phyloP scores from a whole-genome alignment of 1,284 basidiomycete species.

The Microbotryum scabiosae region DNA sequence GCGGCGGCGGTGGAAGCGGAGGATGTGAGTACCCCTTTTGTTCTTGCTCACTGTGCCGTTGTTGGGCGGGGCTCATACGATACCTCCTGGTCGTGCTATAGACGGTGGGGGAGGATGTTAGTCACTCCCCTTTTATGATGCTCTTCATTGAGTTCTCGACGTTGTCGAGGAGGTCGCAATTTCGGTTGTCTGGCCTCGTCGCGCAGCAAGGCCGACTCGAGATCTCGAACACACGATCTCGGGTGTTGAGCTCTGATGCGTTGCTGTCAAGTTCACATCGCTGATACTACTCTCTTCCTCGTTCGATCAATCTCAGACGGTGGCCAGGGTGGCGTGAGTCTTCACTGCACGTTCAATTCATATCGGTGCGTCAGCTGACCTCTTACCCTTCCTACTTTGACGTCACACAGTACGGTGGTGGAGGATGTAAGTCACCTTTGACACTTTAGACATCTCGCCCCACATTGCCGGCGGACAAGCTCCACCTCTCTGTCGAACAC shows the following conservation, averaged over 20 bases:
- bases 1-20: constrained; percentile 25
- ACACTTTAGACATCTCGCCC: too few relatives aligned
- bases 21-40: not conserved
- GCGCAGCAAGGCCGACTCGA: not conserved
- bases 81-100: too few relatives aligned
- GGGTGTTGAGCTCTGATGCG: not conserved
- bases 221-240: not conserved
- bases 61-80: not conserved
- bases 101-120: too few relatives aligned
- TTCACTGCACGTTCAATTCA: not conserved
- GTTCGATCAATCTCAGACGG: not conserved
- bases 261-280: too few relatives aligned
- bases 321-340: constrained; percentile 15
- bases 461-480: too few relatives aligned
- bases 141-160: too few relatives aligned
- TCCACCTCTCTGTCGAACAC: too few relatives aligned
- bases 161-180: not conserved
- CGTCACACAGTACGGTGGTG: constrained; percentile 1
- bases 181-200: not conserved
- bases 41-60: not conserved
- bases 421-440: not conserved
- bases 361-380: not conserved
- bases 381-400: not conserved
- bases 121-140: too few relatives aligned
- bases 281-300: too few relatives aligned